Base-by-base conservation (phyloP, 2,329 filamentous ascomycete genomes). In the Diaporthe sp. region DNA sequence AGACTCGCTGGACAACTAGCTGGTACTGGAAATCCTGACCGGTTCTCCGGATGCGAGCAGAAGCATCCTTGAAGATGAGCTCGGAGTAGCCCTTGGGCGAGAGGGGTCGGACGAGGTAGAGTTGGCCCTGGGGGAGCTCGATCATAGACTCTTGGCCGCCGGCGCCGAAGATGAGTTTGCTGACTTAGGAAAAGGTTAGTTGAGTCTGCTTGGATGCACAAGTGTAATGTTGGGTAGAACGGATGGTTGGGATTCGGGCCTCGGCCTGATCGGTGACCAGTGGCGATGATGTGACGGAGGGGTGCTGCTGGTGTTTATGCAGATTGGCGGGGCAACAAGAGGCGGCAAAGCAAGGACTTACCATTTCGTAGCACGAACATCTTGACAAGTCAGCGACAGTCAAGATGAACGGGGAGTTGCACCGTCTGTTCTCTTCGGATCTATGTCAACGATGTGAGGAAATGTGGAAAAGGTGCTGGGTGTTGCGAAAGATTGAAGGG, bases 1-100 rank as follows among this genome's bases (percentile, higher is more conserved):
- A 99, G 76, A 96, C 96, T 76, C 97, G 92, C 84, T 99, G 97
- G 57, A 98, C 91, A 55, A 98, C 96, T 17, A 99, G 94, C 84
- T 99, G 97, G 84, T 98, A 99, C 82, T 99, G 96, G 82, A 94
- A 98, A 72, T 98, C 95, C 83, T 98, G 96, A 28, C 94, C 96
- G 22, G 97, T 98, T 78, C 95, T 92, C 78, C 97, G 94, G 82
- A 99, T 97, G 78, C 94, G 95, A 72, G 96, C 95, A 63, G 95
- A 94, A 53, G 95, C 94, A 92, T 99, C 97, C 85, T 97, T 98
- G 90, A 98, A 99, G 85, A 99, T 98, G 83, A 98, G 95, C 85
- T 99, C 97, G 1, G 96, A 98, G 84, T 98, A 98, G 79, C 97
- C 97, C 85, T 99, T 99, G 75, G 96, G 95, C 10, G 96, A 98